phyloP scores from a whole-genome alignment of 352 stramenopile genomes.

The Phytophthora aleatoria region DNA sequence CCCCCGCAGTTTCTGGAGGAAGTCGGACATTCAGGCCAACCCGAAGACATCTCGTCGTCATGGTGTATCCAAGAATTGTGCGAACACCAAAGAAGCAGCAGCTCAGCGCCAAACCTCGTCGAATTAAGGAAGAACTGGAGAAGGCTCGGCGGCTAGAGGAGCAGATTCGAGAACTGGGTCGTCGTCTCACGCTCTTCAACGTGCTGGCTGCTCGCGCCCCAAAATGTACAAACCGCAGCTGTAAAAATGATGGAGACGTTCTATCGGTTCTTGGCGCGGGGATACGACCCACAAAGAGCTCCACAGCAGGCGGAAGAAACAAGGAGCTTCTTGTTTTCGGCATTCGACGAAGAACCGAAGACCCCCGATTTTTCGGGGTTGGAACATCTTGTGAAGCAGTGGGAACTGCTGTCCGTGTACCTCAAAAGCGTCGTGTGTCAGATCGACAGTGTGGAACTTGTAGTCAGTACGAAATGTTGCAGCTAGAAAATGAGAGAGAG shows the following conservation, averaged over 20 bases:
- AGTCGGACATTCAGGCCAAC: not conserved
- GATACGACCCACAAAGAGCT: not conserved
- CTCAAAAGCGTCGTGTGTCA: not conserved
- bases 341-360: not conserved
- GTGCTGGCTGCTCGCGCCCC: not conserved
- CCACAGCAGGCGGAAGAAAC: not conserved
- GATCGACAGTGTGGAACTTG: not conserved
- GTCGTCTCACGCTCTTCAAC: not conserved
- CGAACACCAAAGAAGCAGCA: constrained; percentile 1
- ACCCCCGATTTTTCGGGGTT: not conserved
- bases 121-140: not conserved
- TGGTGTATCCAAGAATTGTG: not conserved
- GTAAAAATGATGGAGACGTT: not conserved
- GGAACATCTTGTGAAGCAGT: not conserved
- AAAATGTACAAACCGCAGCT: not conserved
- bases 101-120: not conserved
- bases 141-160: not conserved
- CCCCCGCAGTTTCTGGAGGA: not conserved
- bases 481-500: not conserved
- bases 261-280: not conserved
- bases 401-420: not conserved
- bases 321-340: not conserved
- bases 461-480: not conserved
- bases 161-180: not conserved
- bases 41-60: not conserved